Base-by-base conservation (phyloP, 495 filamentous ascomycete genomes). In the Lasiosphaeris hirsuta region DNA sequence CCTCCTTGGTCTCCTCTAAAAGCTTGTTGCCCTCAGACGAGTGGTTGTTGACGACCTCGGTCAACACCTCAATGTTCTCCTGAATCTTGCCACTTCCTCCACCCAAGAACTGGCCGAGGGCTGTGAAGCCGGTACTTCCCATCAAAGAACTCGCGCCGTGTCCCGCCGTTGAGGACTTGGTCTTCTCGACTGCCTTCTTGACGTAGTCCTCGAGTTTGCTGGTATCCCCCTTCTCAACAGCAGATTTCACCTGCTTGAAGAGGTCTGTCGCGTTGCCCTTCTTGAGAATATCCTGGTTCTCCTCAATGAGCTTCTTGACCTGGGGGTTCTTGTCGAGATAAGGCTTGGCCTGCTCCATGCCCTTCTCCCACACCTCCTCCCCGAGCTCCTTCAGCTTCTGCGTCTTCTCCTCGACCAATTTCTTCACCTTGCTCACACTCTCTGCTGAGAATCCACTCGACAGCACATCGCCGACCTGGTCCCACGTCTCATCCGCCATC, bases 311-410 rank as follows among this genome's bases (percentile, higher is more conserved):
- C 65, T 86, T 62, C 75, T 86, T 87, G 57, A 87, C 70, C 70
- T 84, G 65, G 6, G 86, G 86, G 60, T 75, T 84, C 75, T 87
- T 86, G 49, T 89, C 85, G 2, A 88, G 76, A 30, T 79, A 81
- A 2, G 82, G 80, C 66, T 83, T 78, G 8, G 78, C 79, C 62
- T 87, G 74, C 60, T 88, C 78, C 51, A 84, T 61, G 0, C 80
- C 85, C 70, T 85, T 82, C 61, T 85, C 71, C 80, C 81, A 90
- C 0, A 81, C 79, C 66, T 86, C 76, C 40, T 88, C 80, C 15
- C 84, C 84, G 1, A 88, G 58, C 63, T 85, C 78, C 57, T 78
- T 72, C 4, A 88, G 62, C 67, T 85, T 75, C 62, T 86, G 68
- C 38, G 73, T 71, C 78, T 86, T 88, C 39, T 88, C 84, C 45